phyloP scores from a whole-genome alignment of 202 grass and related monocot species.

The Saccharum hybrid region DNA sequence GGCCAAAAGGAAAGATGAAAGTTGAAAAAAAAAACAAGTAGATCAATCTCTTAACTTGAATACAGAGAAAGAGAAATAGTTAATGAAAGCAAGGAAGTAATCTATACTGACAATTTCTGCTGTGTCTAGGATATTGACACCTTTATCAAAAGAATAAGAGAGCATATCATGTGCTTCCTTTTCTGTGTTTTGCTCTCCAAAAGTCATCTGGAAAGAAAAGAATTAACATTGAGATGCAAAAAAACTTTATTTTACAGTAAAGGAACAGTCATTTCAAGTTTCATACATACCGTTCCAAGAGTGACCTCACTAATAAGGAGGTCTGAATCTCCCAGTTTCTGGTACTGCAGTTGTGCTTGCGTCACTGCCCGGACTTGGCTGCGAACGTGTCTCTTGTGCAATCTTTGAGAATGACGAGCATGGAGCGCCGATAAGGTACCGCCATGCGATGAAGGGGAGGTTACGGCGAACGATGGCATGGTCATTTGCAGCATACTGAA shows the following conservation, averaged over 20 bases:
- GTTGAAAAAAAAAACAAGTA: background rate
- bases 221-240: background rate
- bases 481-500: conserved; percentile 49
- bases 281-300: conserved; percentile 72
- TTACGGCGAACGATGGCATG: conserved; percentile 28
- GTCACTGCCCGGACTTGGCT: conserved; percentile 33
- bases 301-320: conserved; percentile 81
- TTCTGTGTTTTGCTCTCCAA: conserved; percentile 94
- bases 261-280: background rate
- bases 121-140: conserved; percentile 80
- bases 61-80: background rate
- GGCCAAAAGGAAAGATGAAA: background rate
- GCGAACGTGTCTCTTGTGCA: background rate
- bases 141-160: conserved; percentile 67
- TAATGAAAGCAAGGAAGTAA: background rate
- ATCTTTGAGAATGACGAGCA: background rate
- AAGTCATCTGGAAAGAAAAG: conserved; percentile 72
- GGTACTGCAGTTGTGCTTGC: conserved; percentile 49
- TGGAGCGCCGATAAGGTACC: background rate
- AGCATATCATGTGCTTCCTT: conserved; percentile 82
- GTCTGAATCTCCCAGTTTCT: conserved; percentile 85
- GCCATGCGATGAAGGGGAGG: background rate
- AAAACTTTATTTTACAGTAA: background rate
- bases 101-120: conserved; percentile 66
- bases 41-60: background rate